Evolutionary conservation across 345 rosid species (phyloP).

Genomic region (Stellera chamaejasme): DNA sequence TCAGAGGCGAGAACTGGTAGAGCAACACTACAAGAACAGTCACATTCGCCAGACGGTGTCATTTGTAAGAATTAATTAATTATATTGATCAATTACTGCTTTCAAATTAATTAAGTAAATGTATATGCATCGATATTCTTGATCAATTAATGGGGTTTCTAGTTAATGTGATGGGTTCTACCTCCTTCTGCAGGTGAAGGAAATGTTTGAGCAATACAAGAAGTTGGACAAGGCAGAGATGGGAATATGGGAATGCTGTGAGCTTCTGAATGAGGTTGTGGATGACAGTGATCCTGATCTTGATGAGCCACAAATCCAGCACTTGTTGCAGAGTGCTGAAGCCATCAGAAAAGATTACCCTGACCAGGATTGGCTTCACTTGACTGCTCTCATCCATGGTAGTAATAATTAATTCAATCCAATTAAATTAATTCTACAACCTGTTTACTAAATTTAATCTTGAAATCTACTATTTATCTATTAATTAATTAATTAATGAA

Average conservation of each 20-base stretch:
- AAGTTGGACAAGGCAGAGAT: constrained; percentile 43
- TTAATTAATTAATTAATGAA: not conserved
- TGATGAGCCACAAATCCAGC: constrained; percentile 70
- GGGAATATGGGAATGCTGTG: constrained; percentile 76
- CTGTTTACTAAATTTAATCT: not conserved
- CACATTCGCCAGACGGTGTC: constrained; percentile 53
- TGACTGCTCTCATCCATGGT: constrained; percentile 65
- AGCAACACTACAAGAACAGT: constrained; percentile 43
- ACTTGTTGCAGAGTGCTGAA: constrained; percentile 61
- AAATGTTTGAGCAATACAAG: constrained; percentile 42
- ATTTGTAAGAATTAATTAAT: constrained; percentile 25
- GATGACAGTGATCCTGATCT: constrained; percentile 71
- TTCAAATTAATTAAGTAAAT: no score
- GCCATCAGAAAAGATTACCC: constrained; percentile 61
- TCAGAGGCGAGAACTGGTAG: constrained; percentile 40
- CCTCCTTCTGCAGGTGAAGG: constrained; percentile 26
- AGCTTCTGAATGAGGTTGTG: constrained; percentile 43
- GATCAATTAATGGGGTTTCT: no score
- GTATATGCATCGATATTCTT: no score
- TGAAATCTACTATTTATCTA: constrained; percentile 1
- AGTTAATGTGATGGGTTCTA: no score
- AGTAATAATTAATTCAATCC: not conserved
- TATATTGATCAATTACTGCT: no score
- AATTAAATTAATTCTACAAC: not conserved
- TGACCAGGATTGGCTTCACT: constrained; percentile 58